Evolutionary conservation across 2,329 filamentous ascomycete species (phyloP).

Genomic region (Monosporascus sp.): DNA sequence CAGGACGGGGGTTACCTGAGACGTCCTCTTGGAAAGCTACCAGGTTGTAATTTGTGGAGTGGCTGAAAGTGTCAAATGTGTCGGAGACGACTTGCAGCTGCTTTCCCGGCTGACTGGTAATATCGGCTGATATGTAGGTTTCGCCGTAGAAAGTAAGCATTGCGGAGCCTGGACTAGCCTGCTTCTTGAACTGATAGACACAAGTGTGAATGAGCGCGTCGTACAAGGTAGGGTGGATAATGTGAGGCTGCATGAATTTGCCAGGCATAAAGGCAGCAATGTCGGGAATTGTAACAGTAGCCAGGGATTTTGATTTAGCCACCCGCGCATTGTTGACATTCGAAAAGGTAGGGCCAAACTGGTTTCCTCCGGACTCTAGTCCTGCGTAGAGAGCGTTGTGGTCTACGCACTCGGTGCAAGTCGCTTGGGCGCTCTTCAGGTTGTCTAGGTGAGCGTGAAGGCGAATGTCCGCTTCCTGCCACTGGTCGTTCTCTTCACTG

Average conservation of each 20-base stretch:
- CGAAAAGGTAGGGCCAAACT: constrained; percentile 3
- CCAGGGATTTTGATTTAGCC: not conserved
- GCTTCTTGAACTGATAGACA: not conserved
- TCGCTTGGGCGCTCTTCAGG: too few species aligned
- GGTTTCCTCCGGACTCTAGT: not conserved
- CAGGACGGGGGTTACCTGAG: not conserved
- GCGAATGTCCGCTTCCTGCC: too few species aligned
- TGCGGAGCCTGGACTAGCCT: not conserved
- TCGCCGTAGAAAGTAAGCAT: constrained; percentile 2
- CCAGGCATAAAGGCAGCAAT: constrained; percentile 2
- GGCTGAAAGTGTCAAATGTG: not conserved
- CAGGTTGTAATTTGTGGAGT: not conserved
- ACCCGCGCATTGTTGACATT: not conserved
- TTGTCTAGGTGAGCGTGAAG: too few species aligned
- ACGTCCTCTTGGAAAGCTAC: not conserved
- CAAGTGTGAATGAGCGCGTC: constrained; percentile 1
- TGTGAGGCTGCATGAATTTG: constrained; percentile 2
- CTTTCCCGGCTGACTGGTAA: not conserved
- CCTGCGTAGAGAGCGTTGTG: too few species aligned
- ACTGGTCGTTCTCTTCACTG: too few species aligned
- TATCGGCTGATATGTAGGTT: constrained; percentile 1
- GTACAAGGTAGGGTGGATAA: constrained; percentile 4
- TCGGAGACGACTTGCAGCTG: not conserved
- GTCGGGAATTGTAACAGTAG: constrained; percentile 2
- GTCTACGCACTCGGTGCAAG: too few species aligned